phyloP scores from a whole-genome alignment of 2,329 filamentous ascomycete genomes.

The Nemania sp. region DNA sequence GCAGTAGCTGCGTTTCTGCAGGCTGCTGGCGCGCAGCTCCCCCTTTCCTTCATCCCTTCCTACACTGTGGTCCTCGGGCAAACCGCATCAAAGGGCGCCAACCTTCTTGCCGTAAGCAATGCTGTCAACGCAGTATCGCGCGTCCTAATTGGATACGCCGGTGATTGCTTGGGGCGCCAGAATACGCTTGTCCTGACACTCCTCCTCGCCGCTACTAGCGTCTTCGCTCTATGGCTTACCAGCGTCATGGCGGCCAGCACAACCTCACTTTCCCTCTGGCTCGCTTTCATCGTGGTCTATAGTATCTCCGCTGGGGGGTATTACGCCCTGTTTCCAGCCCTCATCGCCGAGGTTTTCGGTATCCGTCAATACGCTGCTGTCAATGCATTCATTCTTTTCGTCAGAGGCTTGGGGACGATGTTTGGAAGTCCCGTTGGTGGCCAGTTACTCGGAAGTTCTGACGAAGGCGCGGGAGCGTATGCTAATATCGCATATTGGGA shows the following conservation, averaged over 20 bases:
- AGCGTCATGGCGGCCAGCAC: conserved; percentile 48
- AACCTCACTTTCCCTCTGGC: conserved; percentile 52
- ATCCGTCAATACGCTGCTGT: conserved; percentile 61
- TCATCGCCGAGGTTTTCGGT: conserved; percentile 62
- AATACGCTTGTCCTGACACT: conserved; percentile 60
- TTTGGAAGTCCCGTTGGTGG: conserved; percentile 60
- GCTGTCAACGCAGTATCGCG: conserved; percentile 59
- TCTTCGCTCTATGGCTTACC: conserved; percentile 55
- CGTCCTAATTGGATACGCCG: conserved; percentile 58
- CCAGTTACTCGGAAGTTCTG: conserved; percentile 52
- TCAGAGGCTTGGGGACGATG: conserved; percentile 58
- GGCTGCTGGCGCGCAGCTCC: conserved; percentile 60
- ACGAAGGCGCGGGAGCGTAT: conserved; percentile 52
- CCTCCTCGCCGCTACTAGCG: conserved; percentile 52
- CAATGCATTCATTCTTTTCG: conserved; percentile 61
- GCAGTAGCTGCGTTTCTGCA: conserved; percentile 57
- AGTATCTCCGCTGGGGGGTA: conserved; percentile 59
- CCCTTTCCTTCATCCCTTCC: conserved; percentile 61
- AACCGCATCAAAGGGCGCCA: conserved; percentile 56
- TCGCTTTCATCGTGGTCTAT: conserved; percentile 58
- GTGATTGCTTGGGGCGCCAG: conserved; percentile 61
- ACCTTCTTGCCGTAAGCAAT: conserved; percentile 59
- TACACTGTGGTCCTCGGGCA: conserved; percentile 60
- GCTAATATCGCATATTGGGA: conserved; percentile 57
- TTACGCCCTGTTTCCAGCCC: conserved; percentile 59